Evolutionary conservation across 805 yeast genomes (phyloP), one percentile per base, ranked within the genome.

Genomic region (Lipomyces sp.): DNA sequence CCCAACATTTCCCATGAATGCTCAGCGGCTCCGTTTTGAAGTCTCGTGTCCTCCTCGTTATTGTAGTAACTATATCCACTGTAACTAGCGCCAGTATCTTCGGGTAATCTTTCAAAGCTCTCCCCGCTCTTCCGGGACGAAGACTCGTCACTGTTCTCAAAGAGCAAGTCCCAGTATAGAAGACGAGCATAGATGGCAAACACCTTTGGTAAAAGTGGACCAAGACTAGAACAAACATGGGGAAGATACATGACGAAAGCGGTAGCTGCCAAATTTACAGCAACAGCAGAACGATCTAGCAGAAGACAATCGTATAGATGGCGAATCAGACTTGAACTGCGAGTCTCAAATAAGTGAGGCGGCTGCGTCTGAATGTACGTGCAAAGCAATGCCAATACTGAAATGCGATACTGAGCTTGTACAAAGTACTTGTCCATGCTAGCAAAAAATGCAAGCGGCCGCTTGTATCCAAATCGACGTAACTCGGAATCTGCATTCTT

Each of bases 191-290:
- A 75, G 1, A 78, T 63, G 0, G 74, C 68, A 43, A 77, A 69
- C 2, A 81, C 53, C 32, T 71, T 73, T 0, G 76, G 72, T 10
- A 79, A 53, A 35, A 65, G 63, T 0, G 52, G 29, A 1, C 65
- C 59, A 2, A 77, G 56, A 24, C 63, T 61, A n/a, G 63, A 61
- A 50, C 74, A 69, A 0, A 75, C 60, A 51, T 75, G 75, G 0
- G 83, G 83, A n/a, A 75, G 48, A 6, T 67, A 45, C 75, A 73
- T 74, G 4, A 70, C 67, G 37, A 73, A 53, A 1, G 73, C 65
- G 1, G 74, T 63, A 8, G 70, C 46, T 1, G 67, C 69, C n/a
- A 69, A 62, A 22, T 66, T 66, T 19, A 80, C 60, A 1, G 73
- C 66, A 2, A 70, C 63, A 14, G 73, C 71, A 36, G 74, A 68